Conservation (phyloP, 805 yeast genomes). For the Wickerhamomyces chambardii region DNA sequence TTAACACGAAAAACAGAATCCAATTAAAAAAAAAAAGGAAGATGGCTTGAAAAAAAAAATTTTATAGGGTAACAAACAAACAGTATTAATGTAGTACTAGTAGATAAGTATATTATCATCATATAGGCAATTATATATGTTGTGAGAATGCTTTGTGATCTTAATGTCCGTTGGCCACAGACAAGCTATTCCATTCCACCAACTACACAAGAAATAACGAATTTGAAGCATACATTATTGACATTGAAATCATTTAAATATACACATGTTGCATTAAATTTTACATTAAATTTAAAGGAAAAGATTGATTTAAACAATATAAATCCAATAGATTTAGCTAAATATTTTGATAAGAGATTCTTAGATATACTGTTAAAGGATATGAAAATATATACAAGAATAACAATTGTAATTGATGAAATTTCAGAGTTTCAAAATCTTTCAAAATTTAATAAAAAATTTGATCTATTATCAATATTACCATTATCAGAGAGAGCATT, state of each 20-base stretch:
- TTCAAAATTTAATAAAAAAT: slow-evolving; percentile 33
- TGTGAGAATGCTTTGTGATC: slow-evolving; percentile 45
- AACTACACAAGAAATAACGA: slow-evolving; percentile 29
- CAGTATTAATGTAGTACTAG: too few species aligned
- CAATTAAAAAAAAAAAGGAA: too few species aligned
- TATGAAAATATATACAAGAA: slow-evolving; percentile 51
- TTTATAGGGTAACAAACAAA: too few species aligned
- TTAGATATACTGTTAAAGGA: slow-evolving; percentile 20
- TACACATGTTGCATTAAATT: slow-evolving; percentile 70
- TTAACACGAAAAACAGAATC: too few species aligned
- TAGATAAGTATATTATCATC: too few species aligned
- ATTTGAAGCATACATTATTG: slow-evolving; percentile 38
- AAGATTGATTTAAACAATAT: slow-evolving; percentile 40
- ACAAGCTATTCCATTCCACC: slow-evolving; percentile 34
- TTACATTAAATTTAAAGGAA: slow-evolving; percentile 38
- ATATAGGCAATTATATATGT: too few species aligned
- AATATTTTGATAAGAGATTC: slow-evolving; percentile 11
- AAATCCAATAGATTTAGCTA: slow-evolving; percentile 33
- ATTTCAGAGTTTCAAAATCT: slow-evolving; percentile 63
- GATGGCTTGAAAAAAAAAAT: too few species aligned
- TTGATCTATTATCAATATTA: slow-evolving; percentile 75
- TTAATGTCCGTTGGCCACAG: slow-evolving; percentile 71
- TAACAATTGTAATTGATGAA: slow-evolving; percentile 72
- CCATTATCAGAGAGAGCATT: slow-evolving; percentile 78
- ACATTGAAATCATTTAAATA: slow-evolving; percentile 59